These are phyloP conservation scores for Leishmania tropica DNA, from an alignment of 208 protist species.

Conservation along the genomic window DNA sequence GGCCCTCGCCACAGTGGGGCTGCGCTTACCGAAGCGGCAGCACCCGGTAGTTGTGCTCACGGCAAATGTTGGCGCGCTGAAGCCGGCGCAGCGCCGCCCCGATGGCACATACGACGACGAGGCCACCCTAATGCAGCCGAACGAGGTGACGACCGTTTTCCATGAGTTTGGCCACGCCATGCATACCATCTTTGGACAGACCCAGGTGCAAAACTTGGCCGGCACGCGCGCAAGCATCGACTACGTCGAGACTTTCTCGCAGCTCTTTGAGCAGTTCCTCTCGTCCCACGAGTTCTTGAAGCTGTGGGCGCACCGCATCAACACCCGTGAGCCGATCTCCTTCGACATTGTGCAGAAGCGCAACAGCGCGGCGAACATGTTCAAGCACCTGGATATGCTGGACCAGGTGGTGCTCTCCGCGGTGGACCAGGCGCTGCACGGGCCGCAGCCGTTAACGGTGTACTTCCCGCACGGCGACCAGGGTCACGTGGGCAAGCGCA, in stretches of 20 bases:
- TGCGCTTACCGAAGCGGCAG: slow-evolving; percentile 84
- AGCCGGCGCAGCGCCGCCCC: slow-evolving; percentile 33
- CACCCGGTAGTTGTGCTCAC: slow-evolving; percentile 93
- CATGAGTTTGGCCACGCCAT: slow-evolving; percentile 95
- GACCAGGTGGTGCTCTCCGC: slow-evolving; percentile 89
- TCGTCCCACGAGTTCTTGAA: slow-evolving; percentile 91
- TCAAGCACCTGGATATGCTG: slow-evolving; percentile 86
- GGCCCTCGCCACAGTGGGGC: slow-evolving; percentile 73
- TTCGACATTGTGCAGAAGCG: slow-evolving; percentile 88
- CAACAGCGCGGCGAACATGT: slow-evolving; percentile 86
- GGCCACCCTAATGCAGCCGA: slow-evolving; percentile 79
- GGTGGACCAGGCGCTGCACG: slow-evolving; percentile 89
- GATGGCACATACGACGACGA: slow-evolving; percentile 85
- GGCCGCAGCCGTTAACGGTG: slow-evolving; percentile 85
- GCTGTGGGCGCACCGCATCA: slow-evolving; percentile 87
- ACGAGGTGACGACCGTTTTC: slow-evolving; percentile 92
- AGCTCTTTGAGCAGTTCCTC: slow-evolving; percentile 94
- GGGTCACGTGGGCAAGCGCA: slow-evolving; percentile 77
- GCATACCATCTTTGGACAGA: slow-evolving; percentile 95
- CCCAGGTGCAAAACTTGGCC: slow-evolving; percentile 91
- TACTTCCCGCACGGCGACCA: slow-evolving; percentile 83
- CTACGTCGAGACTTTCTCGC: slow-evolving; percentile 94
- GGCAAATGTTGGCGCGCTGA: slow-evolving; percentile 76
- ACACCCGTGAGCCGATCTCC: slow-evolving; percentile 89
- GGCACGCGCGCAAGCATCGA: slow-evolving; percentile 93